phyloP scores from a whole-genome alignment of 495 filamentous ascomycete species.

The Pseudomonodictys pantanalensis region DNA sequence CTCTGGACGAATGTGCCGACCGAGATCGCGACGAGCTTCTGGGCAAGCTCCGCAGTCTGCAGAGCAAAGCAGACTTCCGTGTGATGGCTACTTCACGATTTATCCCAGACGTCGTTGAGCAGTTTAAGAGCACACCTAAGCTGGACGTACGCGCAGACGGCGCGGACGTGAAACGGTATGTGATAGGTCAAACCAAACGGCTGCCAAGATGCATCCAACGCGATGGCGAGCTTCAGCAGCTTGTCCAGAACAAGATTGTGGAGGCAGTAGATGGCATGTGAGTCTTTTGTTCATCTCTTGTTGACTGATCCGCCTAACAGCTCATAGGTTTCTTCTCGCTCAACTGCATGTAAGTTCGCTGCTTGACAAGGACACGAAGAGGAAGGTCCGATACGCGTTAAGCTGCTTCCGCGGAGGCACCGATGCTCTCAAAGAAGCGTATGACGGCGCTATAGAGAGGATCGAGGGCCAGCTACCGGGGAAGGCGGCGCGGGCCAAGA shows the following conservation, averaged over 20 bases:
- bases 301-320: neutral
- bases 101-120: constrained; percentile 19
- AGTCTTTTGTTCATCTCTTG: neutral
- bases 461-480: constrained; percentile 43
- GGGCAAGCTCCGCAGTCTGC: constrained; percentile 38
- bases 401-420: constrained; percentile 36
- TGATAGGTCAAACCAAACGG: constrained; percentile 8
- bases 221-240: constrained; percentile 6
- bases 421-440: constrained; percentile 40
- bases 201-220: constrained; percentile 21
- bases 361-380: constrained; percentile 36
- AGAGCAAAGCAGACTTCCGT: constrained; percentile 29
- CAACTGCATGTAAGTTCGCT: constrained; percentile 50
- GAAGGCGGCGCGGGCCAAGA: constrained; percentile 1
- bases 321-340: constrained; percentile 54
- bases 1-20: constrained; percentile 46
- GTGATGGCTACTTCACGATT: constrained; percentile 31
- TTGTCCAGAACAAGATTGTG: constrained; percentile 18
- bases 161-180: constrained; percentile 24
- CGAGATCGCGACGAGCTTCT: constrained; percentile 31
- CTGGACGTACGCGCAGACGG: constrained; percentile 29
- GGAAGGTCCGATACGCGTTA: constrained; percentile 40
- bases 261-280: constrained; percentile 33
- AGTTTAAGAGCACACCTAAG: constrained; percentile 9
- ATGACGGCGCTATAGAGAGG: constrained; percentile 46